These are phyloP conservation scores for Syzygium grande DNA, from an alignment of 345 rosid species.

Conservation along the genomic window DNA sequence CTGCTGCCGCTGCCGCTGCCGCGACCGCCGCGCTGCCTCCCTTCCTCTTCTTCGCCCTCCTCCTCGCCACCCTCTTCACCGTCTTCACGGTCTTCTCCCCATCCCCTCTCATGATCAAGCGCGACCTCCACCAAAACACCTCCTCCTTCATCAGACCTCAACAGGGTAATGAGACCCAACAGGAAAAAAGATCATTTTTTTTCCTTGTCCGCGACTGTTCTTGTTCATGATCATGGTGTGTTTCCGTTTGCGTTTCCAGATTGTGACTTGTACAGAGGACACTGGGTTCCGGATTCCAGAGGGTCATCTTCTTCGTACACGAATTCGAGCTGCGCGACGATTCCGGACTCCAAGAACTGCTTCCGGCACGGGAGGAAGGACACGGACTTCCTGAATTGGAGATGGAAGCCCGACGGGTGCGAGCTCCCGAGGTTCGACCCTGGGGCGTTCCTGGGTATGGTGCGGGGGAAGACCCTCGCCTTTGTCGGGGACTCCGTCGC, in stretches of 20 bases:
- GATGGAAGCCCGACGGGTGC: conserved; percentile 81
- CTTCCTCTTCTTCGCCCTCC: conserved; percentile 33
- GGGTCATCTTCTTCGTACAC: conserved; percentile 34
- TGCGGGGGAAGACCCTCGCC: conserved; percentile 64
- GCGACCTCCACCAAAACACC: background rate
- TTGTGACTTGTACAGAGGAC: conserved; percentile 61
- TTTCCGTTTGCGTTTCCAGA: conserved; percentile 5
- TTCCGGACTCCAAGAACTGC: conserved; percentile 70
- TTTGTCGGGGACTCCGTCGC: conserved; percentile 90
- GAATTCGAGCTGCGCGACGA: conserved; percentile 57
- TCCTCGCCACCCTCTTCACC: conserved; percentile 40
- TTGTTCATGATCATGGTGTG: background rate
- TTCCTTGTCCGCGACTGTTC: background rate
- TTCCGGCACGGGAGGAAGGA: conserved; percentile 63
- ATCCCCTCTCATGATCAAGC: conserved; percentile 25
- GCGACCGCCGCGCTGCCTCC: conserved; percentile 16
- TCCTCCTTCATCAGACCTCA: conserved; percentile 18
- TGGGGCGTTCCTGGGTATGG: conserved; percentile 32
- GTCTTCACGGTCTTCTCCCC: conserved; percentile 45
- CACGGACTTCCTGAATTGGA: conserved; percentile 67
- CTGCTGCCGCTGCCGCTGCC: background rate
- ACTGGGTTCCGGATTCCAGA: conserved; percentile 51
- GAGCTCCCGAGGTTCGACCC: conserved; percentile 62
- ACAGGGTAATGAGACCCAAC: background rate
- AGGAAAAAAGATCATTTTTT: background rate